Conservation (phyloP, 2,329 filamentous ascomycete species). For the Cercospora sp. region DNA sequence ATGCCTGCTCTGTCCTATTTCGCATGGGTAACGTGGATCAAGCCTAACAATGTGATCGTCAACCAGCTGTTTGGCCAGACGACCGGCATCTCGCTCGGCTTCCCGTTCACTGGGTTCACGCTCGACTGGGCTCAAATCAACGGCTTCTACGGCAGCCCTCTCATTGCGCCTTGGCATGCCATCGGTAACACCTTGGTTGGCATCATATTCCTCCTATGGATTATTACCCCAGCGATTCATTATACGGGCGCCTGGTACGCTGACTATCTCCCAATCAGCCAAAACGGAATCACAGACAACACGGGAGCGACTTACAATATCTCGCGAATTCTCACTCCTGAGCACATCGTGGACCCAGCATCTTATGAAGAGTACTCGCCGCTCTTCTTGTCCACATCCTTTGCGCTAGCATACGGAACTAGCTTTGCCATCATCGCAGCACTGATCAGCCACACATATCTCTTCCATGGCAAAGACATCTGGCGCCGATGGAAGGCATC, state of each 20-base stretch:
- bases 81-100: constrained; percentile 31
- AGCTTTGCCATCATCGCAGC: constrained; percentile 82
- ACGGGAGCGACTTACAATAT: constrained; percentile 82
- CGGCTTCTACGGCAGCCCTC: constrained; percentile 74
- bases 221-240: constrained; percentile 33
- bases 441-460: constrained; percentile 74
- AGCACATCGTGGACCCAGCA: constrained; percentile 74
- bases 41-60: constrained; percentile 76
- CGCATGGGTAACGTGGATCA: constrained; percentile 82
- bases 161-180: constrained; percentile 41
- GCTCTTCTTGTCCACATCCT: constrained; percentile 82
- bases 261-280: constrained; percentile 83
- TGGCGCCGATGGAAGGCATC: constrained; percentile 69
- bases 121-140: constrained; percentile 86
- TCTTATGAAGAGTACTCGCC: constrained; percentile 78
- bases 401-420: constrained; percentile 80
- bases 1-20: constrained; percentile 87
- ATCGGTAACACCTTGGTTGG: constrained; percentile 32
- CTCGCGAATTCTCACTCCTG: constrained; percentile 71
- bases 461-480: constrained; percentile 85
- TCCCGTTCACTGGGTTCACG: constrained; percentile 65
- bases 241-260: constrained; percentile 78
- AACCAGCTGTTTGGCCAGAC: constrained; percentile 32
- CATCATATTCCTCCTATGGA: constrained; percentile 29
- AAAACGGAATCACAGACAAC: constrained; percentile 81